Evolutionary conservation across 176 grass and related monocot species (phyloP), one percentile per base, ranked within the genome.

Genomic region (Dactylis glomerata): DNA sequence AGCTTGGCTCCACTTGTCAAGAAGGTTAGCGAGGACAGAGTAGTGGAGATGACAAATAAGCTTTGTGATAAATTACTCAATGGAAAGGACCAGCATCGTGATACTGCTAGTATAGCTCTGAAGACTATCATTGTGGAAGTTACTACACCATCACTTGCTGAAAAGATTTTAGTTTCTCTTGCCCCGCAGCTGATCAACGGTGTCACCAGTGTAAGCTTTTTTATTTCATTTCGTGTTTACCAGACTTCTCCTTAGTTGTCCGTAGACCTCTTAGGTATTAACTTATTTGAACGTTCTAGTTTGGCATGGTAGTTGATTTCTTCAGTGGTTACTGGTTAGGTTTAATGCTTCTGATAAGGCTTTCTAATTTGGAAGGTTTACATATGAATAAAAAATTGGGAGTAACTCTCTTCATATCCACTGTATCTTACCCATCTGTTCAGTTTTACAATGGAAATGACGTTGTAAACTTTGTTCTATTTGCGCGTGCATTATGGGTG

Each of bases 21-120:
- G 88, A 99, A 96, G 78, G 89, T 96, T 74, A 82, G 80, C 17
- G 93, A 99, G 87, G 96, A 96, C 26, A 99, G 86, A 82, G 91
- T 95, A 64, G 77, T 96, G 73, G 93, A 99, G 47, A 99, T 99
- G 96, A 88, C 90, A 34, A 91, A 91, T 64, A 99, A 94, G 87
- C 93, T 99, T 70, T 96, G 89, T 81, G 91, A 94, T 82, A 99
- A 99, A 77, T 89, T 99, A 84, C 84, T 99, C 24, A 91, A 94
- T 59, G 96, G 96, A n/a, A 99, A 99, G 88, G 96, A 99, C 27
- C 96, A 94, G 58, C 92, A 96, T 92, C 89, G 96, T 54, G 96
- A 99, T 88, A 99, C 87, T 86, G 96, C 96, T 85, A 96, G 93
- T 83, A 99, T 99, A 88, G 96, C 91, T 68, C 47, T 99, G 80